These are phyloP conservation scores for Sicyos edulis DNA, from an alignment of 306 rosid species.

Conservation along the genomic window DNA sequence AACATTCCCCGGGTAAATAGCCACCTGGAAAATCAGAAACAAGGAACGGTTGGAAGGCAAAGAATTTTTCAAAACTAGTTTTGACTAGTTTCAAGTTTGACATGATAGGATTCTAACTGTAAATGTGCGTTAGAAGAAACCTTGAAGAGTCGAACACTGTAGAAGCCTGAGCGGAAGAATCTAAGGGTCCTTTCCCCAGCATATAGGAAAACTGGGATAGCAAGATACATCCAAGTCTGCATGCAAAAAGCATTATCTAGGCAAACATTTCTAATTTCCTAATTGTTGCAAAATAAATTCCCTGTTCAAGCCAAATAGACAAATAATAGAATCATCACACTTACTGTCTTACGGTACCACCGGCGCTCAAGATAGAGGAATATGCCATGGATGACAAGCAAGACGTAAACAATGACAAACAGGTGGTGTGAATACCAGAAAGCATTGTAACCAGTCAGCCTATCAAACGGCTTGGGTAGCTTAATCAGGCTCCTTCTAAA, in stretches of 20 bases:
- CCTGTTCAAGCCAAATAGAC: neutral
- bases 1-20: conserved; percentile 94
- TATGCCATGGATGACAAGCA: conserved; percentile 74
- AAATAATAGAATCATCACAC: neutral
- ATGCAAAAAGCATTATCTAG: conserved; percentile 28
- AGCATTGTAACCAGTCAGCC: conserved; percentile 92
- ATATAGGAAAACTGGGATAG: too few species aligned
- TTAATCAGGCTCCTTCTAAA: conserved; percentile 75
- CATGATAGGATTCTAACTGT: neutral
- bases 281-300: neutral
- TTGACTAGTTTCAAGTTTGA: neutral
- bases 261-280: conserved; percentile 2
- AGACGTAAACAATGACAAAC: conserved; percentile 75
- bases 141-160: conserved; percentile 78
- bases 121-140: conserved; percentile 32
- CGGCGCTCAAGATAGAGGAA: conserved; percentile 57
- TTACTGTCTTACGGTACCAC: conserved; percentile 83
- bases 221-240: too few species aligned
- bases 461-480: conserved; percentile 82
- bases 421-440: conserved; percentile 99
- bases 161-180: too few species aligned
- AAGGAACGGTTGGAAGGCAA: neutral
- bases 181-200: too few species aligned
- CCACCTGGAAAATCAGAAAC: conserved; percentile 49
- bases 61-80: neutral